Evolutionary conservation across 2,329 filamentous ascomycete genomes (phyloP).

Genomic region (Calonectria pseudoreteaudii): DNA sequence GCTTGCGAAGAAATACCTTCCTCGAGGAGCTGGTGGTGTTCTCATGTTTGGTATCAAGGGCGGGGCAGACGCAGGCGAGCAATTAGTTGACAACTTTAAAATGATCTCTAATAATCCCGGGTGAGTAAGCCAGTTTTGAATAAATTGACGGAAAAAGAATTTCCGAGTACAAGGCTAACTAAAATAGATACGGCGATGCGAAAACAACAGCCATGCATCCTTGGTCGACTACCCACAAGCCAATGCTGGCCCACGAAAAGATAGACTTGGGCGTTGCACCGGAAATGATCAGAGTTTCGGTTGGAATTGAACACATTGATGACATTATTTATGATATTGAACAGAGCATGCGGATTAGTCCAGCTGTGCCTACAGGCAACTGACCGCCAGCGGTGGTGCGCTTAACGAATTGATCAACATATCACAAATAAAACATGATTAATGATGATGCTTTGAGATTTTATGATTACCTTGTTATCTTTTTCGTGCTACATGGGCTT

Average conservation of each 20-base stretch:
- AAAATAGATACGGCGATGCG: slow-evolving; percentile 93
- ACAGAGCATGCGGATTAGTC: slow-evolving; percentile 58
- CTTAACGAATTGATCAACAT: neutral
- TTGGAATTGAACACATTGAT: slow-evolving; percentile 94
- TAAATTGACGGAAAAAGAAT: no score
- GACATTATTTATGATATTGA: slow-evolving; percentile 95
- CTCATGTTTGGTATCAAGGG: slow-evolving; percentile 93
- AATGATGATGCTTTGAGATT: neutral
- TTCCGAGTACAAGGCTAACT: slow-evolving; percentile 36
- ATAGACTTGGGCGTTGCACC: slow-evolving; percentile 82
- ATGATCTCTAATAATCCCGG: slow-evolving; percentile 78
- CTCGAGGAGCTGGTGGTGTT: slow-evolving; percentile 86
- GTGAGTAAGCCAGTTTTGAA: neutral
- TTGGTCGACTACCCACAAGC: slow-evolving; percentile 93
- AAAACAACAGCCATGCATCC: slow-evolving; percentile 95
- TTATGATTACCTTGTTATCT: neutral
- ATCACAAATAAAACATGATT: neutral
- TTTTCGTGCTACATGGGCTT: neutral
- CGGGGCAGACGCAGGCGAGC: slow-evolving; percentile 80
- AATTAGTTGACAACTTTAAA: slow-evolving; percentile 93
- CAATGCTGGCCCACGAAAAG: slow-evolving; percentile 86
- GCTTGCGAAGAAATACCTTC: slow-evolving; percentile 85
- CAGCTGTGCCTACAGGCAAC: slow-evolving; percentile 5
- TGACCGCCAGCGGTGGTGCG: neutral
- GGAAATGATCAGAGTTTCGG: slow-evolving; percentile 92